These are phyloP conservation scores for Nigrospora oryzae DNA, from an alignment of 2,329 filamentous ascomycete species.

Conservation along the genomic window DNA sequence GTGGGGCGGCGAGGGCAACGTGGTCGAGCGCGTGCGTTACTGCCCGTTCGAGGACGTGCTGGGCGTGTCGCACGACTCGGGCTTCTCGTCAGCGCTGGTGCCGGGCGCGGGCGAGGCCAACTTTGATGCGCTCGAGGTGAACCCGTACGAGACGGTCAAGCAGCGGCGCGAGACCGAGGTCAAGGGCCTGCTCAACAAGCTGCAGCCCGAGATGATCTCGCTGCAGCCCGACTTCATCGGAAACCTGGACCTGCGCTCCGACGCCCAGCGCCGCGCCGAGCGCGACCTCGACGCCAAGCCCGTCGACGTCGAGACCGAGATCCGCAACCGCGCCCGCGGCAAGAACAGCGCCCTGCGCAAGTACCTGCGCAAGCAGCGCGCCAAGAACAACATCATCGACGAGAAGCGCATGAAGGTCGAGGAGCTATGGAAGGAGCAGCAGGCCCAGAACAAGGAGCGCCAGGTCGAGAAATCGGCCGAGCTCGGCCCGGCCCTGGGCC, in stretches of 20 bases:
- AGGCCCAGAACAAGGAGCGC: constrained; percentile 57
- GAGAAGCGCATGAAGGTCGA: constrained; percentile 85
- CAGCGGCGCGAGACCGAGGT: constrained; percentile 92
- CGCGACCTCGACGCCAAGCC: constrained; percentile 69
- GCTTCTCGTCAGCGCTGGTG: constrained; percentile 84
- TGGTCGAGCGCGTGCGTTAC: constrained; percentile 76
- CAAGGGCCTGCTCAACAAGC: constrained; percentile 82
- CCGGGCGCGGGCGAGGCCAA: constrained; percentile 96
- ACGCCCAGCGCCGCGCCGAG: constrained; percentile 68
- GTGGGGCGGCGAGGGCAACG: constrained; percentile 80
- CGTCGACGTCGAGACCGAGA: constrained; percentile 48
- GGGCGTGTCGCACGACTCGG: constrained; percentile 73
- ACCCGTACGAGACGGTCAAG: constrained; percentile 90
- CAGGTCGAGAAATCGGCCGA: constrained; percentile 58
- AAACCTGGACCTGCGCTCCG: constrained; percentile 72
- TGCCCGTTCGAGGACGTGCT: constrained; percentile 94
- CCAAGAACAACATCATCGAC: constrained; percentile 94
- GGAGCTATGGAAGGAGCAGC: constrained; percentile 67
- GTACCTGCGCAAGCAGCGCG: constrained; percentile 84
- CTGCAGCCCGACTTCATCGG: constrained; percentile 89
- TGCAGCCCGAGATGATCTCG: constrained; percentile 94
- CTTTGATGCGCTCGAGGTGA: constrained; percentile 86
- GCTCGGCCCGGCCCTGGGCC: constrained; percentile 74
- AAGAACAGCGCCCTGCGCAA: constrained; percentile 85
- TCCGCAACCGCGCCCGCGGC: constrained; percentile 72